Evolutionary conservation across 345 rosid genomes (phyloP).

Genomic region (Aegle marmelos): DNA sequence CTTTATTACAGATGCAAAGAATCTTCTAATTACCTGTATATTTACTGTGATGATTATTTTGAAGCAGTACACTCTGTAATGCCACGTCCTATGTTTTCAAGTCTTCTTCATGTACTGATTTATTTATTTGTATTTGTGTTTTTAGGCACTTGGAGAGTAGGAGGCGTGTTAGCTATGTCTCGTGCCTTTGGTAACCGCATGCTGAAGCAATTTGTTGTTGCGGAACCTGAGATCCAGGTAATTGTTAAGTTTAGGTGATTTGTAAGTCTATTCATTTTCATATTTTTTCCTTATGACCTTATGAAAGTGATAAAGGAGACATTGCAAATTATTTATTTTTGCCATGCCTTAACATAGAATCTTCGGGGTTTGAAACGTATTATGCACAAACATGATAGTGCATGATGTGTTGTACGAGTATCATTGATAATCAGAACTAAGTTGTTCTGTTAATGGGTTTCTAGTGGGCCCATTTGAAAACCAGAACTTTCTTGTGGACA

Average conservation of each 20-base stretch:
- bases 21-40: conserved; percentile 4
- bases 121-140: conserved; percentile 9
- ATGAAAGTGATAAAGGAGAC: too few relatives aligned
- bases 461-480: background rate
- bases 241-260: conserved; percentile 6
- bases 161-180: conserved; percentile 99
- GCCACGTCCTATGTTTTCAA: background rate
- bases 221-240: conserved; percentile 99
- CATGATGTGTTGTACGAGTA: background rate
- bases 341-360: background rate
- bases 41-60: background rate
- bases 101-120: background rate
- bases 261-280: background rate
- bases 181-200: conserved; percentile 98
- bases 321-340: background rate
- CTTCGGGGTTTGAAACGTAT: background rate
- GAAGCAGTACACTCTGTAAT: background rate
- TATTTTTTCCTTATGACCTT: background rate
- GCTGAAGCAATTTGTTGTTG: conserved; percentile 96
- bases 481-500: background rate
- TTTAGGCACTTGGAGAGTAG: conserved; percentile 99
- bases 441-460: background rate
- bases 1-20: background rate
- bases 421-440: background rate
- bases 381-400: background rate